phyloP scores from a whole-genome alignment of 2,329 filamentous ascomycete genomes.

The Trichoderma asperellum region DNA sequence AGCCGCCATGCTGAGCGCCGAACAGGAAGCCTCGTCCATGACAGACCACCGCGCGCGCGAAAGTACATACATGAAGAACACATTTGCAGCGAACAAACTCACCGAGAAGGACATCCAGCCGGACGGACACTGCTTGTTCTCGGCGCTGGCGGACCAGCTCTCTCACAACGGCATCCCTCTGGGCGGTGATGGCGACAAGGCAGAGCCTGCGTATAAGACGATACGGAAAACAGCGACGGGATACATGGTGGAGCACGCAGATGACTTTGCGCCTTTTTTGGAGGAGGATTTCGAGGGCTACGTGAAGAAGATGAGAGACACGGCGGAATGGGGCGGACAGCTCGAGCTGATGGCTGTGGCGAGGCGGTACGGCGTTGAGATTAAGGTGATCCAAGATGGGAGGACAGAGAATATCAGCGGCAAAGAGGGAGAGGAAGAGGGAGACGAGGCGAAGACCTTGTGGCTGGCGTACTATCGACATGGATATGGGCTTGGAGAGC shows the following conservation, averaged over 20 bases:
- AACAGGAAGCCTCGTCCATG: constrained; percentile 73
- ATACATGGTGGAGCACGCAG: constrained; percentile 73
- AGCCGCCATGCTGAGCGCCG: constrained; percentile 67
- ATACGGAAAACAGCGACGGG: constrained; percentile 73
- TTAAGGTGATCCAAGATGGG: constrained; percentile 85
- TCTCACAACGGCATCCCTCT: constrained; percentile 54
- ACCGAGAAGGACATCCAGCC: constrained; percentile 79
- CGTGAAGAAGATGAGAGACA: constrained; percentile 75
- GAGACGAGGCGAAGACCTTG: constrained; percentile 58
- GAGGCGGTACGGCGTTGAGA: constrained; percentile 75
- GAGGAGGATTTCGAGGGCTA: constrained; percentile 79
- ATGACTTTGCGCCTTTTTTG: constrained; percentile 85
- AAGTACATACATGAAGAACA: constrained; percentile 68
- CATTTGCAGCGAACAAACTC: constrained; percentile 67
- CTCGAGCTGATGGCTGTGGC: constrained; percentile 86
- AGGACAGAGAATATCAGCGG: constrained; percentile 72
- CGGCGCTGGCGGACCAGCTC: constrained; percentile 86
- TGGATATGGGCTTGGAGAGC: constrained; percentile 91
- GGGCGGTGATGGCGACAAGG: constrained; percentile 36
- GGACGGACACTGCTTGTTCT: constrained; percentile 94
- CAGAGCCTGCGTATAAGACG: constrained; percentile 60
- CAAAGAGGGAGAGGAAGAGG: constrained; percentile 49
- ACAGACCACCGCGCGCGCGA: constrained; percentile 75
- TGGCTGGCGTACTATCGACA: constrained; percentile 97
- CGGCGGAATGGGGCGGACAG: constrained; percentile 95